A percentile compares a stretch with the other conserved stretches of the same genome.
These are phyloP conservation scores for Macrolepiota albuminosa DNA, from an alignment of 768 basidiomycete genomes.

Conservation along the genomic window DNA sequence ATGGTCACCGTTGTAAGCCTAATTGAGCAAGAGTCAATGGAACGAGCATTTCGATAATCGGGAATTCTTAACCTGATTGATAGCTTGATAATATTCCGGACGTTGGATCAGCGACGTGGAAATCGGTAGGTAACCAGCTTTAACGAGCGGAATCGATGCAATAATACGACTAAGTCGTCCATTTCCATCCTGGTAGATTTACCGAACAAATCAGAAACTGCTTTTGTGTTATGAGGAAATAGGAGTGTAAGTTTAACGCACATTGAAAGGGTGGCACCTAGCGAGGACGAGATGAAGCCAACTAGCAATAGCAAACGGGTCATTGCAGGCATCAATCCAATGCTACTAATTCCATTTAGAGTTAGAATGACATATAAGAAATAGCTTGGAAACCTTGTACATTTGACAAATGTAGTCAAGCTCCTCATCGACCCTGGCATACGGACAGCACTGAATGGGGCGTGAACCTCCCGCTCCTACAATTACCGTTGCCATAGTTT, in stretches of 20 bases:
- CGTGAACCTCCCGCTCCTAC: not conserved
- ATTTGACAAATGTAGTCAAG: not conserved
- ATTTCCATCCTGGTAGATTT: not conserved
- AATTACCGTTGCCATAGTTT: not conserved
- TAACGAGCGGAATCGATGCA: not conserved
- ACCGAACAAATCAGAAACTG: not conserved
- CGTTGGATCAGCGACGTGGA: not conserved
- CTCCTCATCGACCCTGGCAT: not conserved
- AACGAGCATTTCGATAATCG: not conserved
- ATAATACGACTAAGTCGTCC: not conserved
- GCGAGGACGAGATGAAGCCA: not conserved
- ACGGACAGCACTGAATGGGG: not conserved
- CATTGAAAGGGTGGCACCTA: not conserved
- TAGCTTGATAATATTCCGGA: not conserved
- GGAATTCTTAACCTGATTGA: not conserved
- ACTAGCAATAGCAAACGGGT: not conserved
- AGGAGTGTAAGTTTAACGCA: not conserved
- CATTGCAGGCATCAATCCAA: not conserved
- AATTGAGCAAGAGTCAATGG: not conserved
- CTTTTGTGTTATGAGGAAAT: too few relatives aligned
- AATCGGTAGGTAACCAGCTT: not conserved
- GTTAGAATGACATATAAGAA: not conserved
- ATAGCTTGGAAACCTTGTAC: not conserved
- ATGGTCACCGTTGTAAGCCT: not conserved
- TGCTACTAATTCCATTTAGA: not conserved